A percentile compares a stretch with the other conserved stretches of the same genome.
phyloP scores from a whole-genome alignment of 2,329 filamentous ascomycete genomes.

The Pseudogymnoascus verrucosus region DNA sequence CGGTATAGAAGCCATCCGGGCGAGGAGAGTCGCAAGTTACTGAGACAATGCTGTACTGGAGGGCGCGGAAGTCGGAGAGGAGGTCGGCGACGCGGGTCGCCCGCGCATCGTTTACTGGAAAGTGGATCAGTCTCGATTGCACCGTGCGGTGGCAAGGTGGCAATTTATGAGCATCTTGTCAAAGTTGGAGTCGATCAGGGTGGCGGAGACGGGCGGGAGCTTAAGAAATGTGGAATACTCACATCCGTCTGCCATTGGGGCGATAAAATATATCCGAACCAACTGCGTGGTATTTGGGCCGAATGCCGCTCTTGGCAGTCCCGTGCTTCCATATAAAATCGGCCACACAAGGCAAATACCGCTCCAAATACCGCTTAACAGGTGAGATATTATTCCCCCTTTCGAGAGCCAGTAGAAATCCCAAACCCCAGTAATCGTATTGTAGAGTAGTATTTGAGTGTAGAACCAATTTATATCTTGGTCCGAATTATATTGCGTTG shows the following conservation, averaged over 20 bases:
- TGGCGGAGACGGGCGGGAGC: conserved; percentile 9
- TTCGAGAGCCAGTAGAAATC: no score
- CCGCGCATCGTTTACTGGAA: conserved; percentile 53
- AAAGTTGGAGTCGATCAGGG: not conserved
- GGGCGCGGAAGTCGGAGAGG: conserved; percentile 51
- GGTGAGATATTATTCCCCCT: no score
- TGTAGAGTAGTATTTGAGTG: no score
- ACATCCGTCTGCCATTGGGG: conserved; percentile 27
- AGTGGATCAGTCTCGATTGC: conserved; percentile 12
- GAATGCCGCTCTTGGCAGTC: no score
- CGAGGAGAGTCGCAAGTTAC: conserved; percentile 46
- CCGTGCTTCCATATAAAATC: no score
- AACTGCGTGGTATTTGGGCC: no score
- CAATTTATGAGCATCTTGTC: conserved; percentile 5
- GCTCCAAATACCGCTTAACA: no score
- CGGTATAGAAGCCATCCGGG: conserved; percentile 53
- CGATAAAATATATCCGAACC: conserved; percentile 11
- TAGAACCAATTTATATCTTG: no score
- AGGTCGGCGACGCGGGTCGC: conserved; percentile 53
- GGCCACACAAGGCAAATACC: no score
- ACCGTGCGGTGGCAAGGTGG: conserved; percentile 3
- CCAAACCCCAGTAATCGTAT: no score
- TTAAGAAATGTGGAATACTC: conserved; percentile 16
- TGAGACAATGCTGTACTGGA: conserved; percentile 55
- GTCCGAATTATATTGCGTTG: no score